Conservation (phyloP, 2,329 filamentous ascomycete genomes). For the Hymenoscyphus fraxineus region DNA sequence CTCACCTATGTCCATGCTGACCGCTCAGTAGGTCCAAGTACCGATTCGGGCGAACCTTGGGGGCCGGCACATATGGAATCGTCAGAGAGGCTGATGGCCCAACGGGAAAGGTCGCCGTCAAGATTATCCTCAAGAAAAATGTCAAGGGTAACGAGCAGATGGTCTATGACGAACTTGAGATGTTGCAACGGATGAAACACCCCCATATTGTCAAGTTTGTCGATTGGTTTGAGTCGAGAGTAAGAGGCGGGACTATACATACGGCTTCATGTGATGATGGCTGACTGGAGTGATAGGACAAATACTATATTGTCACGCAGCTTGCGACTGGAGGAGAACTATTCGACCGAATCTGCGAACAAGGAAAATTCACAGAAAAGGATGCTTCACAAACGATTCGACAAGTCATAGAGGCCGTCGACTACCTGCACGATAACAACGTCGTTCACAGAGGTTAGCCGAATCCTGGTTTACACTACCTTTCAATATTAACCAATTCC, state of each 20-base stretch:
- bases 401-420: conserved; percentile 86
- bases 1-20: conserved; percentile 20
- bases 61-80: conserved; percentile 96
- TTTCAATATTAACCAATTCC: conserved; percentile 20
- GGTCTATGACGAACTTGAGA: conserved; percentile 95
- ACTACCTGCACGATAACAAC: conserved; percentile 91
- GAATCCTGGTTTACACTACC: background rate
- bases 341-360: conserved; percentile 96
- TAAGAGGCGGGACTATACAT: conserved; percentile 41
- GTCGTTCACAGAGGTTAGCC: conserved; percentile 84
- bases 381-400: conserved; percentile 88
- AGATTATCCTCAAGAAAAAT: conserved; percentile 99
- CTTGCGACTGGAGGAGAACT: conserved; percentile 93
- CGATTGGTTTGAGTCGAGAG: conserved; percentile 98
- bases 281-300: conserved; percentile 61
- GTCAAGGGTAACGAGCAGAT: conserved; percentile 97
- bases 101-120: conserved; percentile 85
- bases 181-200: conserved; percentile 87
- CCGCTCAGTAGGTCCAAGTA: conserved; percentile 66
- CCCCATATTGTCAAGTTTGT: conserved; percentile 96
- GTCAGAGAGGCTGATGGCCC: conserved; percentile 89
- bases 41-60: conserved; percentile 86
- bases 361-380: conserved; percentile 97
- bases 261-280: background rate
- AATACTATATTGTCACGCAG: conserved; percentile 99